Evolutionary conservation across 495 filamentous ascomycete species (phyloP).

Genomic region (Trichocladium uniseriatum): DNA sequence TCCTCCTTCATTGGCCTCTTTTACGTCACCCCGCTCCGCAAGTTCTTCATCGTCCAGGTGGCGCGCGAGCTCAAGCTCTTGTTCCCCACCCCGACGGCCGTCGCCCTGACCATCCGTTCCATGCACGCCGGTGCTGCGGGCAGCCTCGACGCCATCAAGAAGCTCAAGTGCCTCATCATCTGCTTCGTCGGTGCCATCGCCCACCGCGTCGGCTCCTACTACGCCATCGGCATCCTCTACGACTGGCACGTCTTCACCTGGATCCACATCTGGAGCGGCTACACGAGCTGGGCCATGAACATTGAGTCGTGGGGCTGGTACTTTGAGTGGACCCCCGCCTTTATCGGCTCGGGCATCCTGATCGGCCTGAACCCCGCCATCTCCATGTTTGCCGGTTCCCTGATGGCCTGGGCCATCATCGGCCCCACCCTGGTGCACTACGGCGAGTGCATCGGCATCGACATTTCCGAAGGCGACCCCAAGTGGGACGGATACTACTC

Average conservation of each 20-base stretch:
- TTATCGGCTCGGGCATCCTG: conserved; percentile 57
- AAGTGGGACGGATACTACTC: conserved; percentile 41
- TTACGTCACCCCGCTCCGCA: conserved; percentile 57
- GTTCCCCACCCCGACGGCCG: conserved; percentile 56
- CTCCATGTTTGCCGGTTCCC: conserved; percentile 50
- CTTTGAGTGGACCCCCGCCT: conserved; percentile 56
- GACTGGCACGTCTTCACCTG: conserved; percentile 60
- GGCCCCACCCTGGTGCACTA: conserved; percentile 52
- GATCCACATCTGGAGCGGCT: conserved; percentile 54
- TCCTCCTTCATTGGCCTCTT: conserved; percentile 60
- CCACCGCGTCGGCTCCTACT: conserved; percentile 51
- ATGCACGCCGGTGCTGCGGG: conserved; percentile 52
- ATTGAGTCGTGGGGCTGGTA: conserved; percentile 61
- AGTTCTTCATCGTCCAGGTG: conserved; percentile 61
- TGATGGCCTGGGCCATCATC: conserved; percentile 58
- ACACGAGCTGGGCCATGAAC: conserved; percentile 45
- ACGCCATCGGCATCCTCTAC: conserved; percentile 54
- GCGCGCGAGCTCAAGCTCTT: conserved; percentile 52
- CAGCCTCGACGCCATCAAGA: conserved; percentile 46
- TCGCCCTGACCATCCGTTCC: conserved; percentile 53
- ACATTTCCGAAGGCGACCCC: conserved; percentile 32
- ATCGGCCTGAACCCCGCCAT: conserved; percentile 57
- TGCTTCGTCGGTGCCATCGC: conserved; percentile 43
- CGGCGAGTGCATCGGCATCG: conserved; percentile 42
- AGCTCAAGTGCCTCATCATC: conserved; percentile 46